Evolutionary conservation across 305 asterid genomes (phyloP).

Genomic region (Fraxinus albicans): DNA sequence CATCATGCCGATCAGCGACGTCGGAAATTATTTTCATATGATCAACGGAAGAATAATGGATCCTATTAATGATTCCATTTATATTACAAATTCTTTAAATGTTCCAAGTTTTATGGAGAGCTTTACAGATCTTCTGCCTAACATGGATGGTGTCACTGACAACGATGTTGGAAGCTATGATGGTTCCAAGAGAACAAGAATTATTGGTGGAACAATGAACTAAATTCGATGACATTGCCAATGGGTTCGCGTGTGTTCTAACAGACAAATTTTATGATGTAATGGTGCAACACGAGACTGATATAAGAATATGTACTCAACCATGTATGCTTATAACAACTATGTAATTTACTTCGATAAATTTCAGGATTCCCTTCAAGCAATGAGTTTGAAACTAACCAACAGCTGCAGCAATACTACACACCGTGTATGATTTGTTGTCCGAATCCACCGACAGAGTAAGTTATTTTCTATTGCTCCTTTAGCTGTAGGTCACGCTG

Average conservation of each 20-base stretch:
- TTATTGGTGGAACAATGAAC: conserved; percentile 46
- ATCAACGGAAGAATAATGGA: neutral
- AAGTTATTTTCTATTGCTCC: too few relatives aligned
- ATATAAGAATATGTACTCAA: too few relatives aligned
- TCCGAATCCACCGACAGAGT: too few relatives aligned
- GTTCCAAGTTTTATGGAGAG: conserved; percentile 39
- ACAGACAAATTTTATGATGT: neutral
- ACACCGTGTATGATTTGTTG: too few relatives aligned
- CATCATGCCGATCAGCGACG: neutral
- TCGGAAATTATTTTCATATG: neutral
- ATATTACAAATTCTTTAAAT: conserved; percentile 18
- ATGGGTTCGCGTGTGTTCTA: neutral
- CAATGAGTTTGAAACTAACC: too few relatives aligned
- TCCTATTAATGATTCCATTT: neutral
- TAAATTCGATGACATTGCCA: neutral
- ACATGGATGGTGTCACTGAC: neutral
- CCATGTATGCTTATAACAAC: too few relatives aligned
- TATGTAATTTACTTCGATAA: too few relatives aligned
- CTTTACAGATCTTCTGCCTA: conserved; percentile 17
- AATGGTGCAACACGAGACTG: too few relatives aligned
- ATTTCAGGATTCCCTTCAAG: too few relatives aligned
- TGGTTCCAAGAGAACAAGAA: conserved; percentile 36
- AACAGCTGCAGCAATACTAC: too few relatives aligned
- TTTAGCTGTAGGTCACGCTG: too few relatives aligned
- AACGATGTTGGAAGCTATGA: conserved; percentile 14